A percentile compares a stretch with the other conserved stretches of the same genome.
Evolutionary conservation across 345 rosid genomes (phyloP).

Genomic region (Linum usitatissimum): DNA sequence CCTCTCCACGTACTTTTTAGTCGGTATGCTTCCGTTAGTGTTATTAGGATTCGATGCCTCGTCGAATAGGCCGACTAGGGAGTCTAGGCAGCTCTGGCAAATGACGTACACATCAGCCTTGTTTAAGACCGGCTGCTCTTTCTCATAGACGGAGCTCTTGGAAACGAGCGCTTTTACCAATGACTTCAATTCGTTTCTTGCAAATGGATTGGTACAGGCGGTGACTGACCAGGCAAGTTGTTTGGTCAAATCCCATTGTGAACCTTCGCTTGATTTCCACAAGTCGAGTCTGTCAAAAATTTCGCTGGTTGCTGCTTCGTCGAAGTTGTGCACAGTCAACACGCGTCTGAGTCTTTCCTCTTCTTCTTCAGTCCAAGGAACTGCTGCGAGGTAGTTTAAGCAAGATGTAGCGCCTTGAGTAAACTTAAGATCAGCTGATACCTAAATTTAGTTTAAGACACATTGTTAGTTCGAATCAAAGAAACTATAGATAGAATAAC

Average conservation of each 20-base stretch:
- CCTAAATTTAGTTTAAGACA: conserved; percentile 31
- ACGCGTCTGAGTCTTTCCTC: conserved; percentile 70
- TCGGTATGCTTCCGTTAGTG: conserved; percentile 12
- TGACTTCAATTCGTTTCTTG: conserved; percentile 73
- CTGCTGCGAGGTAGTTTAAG: conserved; percentile 77
- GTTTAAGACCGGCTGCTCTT: conserved; percentile 53
- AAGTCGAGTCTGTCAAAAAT: conserved; percentile 53
- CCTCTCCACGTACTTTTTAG: conserved; percentile 30
- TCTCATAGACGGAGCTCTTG: conserved; percentile 85
- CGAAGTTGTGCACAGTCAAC: conserved; percentile 45
- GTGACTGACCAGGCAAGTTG: conserved; percentile 69
- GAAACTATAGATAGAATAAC: not conserved
- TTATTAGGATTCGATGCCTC: conserved; percentile 28
- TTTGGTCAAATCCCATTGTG: conserved; percentile 45
- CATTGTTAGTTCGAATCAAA: conserved; percentile 13
- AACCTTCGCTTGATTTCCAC: conserved; percentile 22
- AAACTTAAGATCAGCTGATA: conserved; percentile 63
- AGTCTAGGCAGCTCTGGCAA: conserved; percentile 46
- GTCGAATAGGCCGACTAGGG: conserved; percentile 41
- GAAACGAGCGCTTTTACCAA: conserved; percentile 72
- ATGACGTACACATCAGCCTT: conserved; percentile 59
- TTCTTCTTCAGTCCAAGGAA: conserved; percentile 97
- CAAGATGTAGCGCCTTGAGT: conserved; percentile 52
- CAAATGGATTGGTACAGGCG: conserved; percentile 42
- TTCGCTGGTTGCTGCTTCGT: conserved; percentile 41